These are phyloP conservation scores for Kwoniella europaea DNA, from an alignment of 768 basidiomycete species.

Conservation along the genomic window DNA sequence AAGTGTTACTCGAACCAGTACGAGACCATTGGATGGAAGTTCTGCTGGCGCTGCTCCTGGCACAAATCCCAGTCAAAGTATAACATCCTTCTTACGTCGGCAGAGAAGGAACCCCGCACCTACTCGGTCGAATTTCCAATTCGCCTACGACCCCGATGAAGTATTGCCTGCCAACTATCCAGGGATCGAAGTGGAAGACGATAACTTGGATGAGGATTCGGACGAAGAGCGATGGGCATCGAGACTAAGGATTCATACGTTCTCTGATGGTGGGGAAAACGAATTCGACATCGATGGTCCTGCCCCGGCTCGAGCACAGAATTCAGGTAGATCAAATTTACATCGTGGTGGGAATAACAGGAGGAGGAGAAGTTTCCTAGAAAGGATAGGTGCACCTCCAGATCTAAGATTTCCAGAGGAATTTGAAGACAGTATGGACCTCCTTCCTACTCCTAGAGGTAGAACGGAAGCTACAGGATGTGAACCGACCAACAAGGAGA, in stretches of 20 bases:
- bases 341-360: slow-evolving; percentile 33
- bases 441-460: slow-evolving; percentile 20
- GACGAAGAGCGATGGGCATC: slow-evolving; percentile 12
- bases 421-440: slow-evolving; percentile 10
- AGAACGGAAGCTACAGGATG: slow-evolving; percentile 12
- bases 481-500: slow-evolving; percentile 16
- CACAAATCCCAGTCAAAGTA: neutral
- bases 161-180: neutral
- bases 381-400: slow-evolving; percentile 16
- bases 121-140: neutral
- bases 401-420: slow-evolving; percentile 14
- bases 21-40: slow-evolving; percentile 17
- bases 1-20: neutral
- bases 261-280: neutral
- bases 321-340: slow-evolving; percentile 4
- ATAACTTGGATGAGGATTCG: slow-evolving; percentile 9
- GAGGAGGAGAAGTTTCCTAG: slow-evolving; percentile 26
- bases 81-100: slow-evolving; percentile 18
- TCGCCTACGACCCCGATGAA: slow-evolving; percentile 12
- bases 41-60: neutral
- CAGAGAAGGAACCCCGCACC: slow-evolving; percentile 20
- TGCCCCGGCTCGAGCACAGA: slow-evolving; percentile 1
- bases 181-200: slow-evolving; percentile 1
- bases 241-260: slow-evolving; percentile 10
- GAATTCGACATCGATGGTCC: slow-evolving; percentile 28